Evolutionary conservation across 1,284 basidiomycete genomes (phyloP).

Genomic region (Ustilago loliicola): DNA sequence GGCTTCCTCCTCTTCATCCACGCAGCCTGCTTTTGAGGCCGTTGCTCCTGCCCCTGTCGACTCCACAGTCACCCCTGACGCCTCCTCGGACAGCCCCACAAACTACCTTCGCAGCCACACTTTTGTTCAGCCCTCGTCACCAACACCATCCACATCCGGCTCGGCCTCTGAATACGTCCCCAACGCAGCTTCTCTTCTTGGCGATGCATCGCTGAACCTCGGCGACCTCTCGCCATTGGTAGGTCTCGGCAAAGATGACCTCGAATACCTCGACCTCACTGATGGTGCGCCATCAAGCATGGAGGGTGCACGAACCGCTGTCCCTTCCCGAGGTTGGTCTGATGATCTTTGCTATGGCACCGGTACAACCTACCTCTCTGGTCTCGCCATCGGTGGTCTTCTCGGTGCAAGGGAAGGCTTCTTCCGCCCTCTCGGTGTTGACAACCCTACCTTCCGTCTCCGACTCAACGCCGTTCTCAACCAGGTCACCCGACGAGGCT

Average conservation of each 20-base stretch:
- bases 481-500: constrained; percentile 94
- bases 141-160: constrained; percentile 30
- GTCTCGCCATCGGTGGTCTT: constrained; percentile 91
- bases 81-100: constrained; percentile 43
- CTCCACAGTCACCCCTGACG: constrained; percentile 15
- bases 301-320: constrained; percentile 67
- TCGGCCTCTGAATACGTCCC: constrained; percentile 77
- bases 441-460: constrained; percentile 76
- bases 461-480: constrained; percentile 97
- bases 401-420: constrained; percentile 98
- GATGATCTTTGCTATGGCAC: constrained; percentile 99
- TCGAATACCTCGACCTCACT: constrained; percentile 70
- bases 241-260: constrained; percentile 65
- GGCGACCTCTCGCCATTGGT: constrained; percentile 79
- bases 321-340: constrained; percentile 87
- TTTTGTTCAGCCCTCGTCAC: constrained; percentile 43
- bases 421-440: constrained; percentile 79
- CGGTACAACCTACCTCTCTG: constrained; percentile 96
- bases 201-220: constrained; percentile 84
- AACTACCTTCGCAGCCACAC: constrained; percentile 58
- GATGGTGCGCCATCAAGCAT: constrained; percentile 65
- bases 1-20: constrained; percentile 34
- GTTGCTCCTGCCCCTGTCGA: constrained; percentile 41
- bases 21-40: constrained; percentile 45
- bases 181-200: constrained; percentile 93